phyloP scores from a whole-genome alignment of 2,329 filamentous ascomycete species.

The Pseudopyricularia cyperi region DNA sequence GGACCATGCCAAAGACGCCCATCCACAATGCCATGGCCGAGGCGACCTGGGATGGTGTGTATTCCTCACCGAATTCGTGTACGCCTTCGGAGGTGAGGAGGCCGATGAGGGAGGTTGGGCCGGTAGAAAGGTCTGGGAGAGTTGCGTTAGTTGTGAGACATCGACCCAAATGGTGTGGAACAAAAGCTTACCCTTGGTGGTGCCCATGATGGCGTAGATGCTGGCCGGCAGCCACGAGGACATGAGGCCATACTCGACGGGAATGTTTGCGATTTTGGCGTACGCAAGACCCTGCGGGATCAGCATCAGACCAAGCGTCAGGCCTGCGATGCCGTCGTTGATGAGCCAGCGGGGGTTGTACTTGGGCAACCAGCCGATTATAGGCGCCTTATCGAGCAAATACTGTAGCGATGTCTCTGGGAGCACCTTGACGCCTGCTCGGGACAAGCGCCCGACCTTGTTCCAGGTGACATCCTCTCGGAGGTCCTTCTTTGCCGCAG shows the following conservation, averaged over 20 bases:
- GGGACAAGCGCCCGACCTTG: slow-evolving; percentile 16
- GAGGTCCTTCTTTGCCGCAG: slow-evolving; percentile 15
- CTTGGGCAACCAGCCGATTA: slow-evolving; percentile 48
- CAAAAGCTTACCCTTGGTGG: slow-evolving; percentile 37
- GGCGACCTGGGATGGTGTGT: slow-evolving; percentile 40
- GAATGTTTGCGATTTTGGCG: slow-evolving; percentile 48
- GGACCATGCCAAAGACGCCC: slow-evolving; percentile 43
- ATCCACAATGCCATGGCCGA: slow-evolving; percentile 51
- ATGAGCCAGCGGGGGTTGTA: slow-evolving; percentile 49
- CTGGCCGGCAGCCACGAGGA: slow-evolving; percentile 45
- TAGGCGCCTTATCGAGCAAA: slow-evolving; percentile 45
- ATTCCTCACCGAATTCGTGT: slow-evolving; percentile 35
- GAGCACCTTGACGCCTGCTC: slow-evolving; percentile 19
- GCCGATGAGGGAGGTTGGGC: slow-evolving; percentile 52
- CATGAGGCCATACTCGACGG: slow-evolving; percentile 46
- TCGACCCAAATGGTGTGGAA: neutral
- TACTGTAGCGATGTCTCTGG: slow-evolving; percentile 43
- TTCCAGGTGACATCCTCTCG: slow-evolving; percentile 24
- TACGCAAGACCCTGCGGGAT: slow-evolving; percentile 51
- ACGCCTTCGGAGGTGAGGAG: slow-evolving; percentile 51
- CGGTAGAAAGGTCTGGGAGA: slow-evolving; percentile 41
- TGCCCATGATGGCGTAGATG: slow-evolving; percentile 47
- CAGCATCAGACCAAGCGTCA: slow-evolving; percentile 46
- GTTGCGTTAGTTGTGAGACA: slow-evolving; percentile 1
- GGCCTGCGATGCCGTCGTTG: slow-evolving; percentile 47